These are phyloP conservation scores for Colletotrichum chlorophyti DNA, from an alignment of 2,329 filamentous ascomycete genomes.

Conservation along the genomic window DNA sequence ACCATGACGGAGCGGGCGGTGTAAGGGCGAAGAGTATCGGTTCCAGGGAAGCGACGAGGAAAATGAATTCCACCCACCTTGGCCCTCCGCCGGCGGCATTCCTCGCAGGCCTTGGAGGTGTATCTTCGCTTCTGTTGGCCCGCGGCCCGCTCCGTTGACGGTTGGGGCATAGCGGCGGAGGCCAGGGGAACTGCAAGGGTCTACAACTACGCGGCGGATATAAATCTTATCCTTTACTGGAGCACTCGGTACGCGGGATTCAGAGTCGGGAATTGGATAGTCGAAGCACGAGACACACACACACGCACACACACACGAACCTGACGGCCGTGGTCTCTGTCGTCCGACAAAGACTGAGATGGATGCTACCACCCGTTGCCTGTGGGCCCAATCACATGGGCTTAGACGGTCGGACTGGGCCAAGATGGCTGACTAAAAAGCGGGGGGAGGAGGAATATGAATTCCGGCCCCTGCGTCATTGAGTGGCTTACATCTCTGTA, in stretches of 20 bases:
- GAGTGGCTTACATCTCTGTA: slow-evolving; percentile 1
- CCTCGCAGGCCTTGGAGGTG: slow-evolving; percentile 40
- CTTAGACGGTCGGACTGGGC: too few species aligned
- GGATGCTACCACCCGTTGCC: too few species aligned
- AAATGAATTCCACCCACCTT: slow-evolving; percentile 35
- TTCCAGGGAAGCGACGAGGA: too few species aligned
- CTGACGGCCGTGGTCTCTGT: background rate
- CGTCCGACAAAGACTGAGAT: slow-evolving; percentile 2
- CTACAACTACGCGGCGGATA: background rate
- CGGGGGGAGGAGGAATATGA: slow-evolving; percentile 13
- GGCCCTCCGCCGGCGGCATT: slow-evolving; percentile 42
- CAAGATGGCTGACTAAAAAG: slow-evolving; percentile 6
- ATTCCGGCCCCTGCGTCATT: slow-evolving; percentile 21
- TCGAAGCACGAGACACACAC: background rate
- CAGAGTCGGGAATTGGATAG: background rate
- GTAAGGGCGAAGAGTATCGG: too few species aligned
- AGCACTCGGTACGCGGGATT: background rate
- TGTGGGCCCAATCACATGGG: slow-evolving; percentile 15
- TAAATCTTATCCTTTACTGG: background rate
- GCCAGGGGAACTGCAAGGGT: slow-evolving; percentile 5
- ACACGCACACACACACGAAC: background rate
- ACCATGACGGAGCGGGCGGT: too few species aligned
- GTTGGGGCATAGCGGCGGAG: slow-evolving; percentile 12
- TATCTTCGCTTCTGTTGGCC: slow-evolving; percentile 30
- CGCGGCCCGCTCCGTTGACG: slow-evolving; percentile 17